Conservation (phyloP, 2,329 filamentous ascomycete species). For the Nemania sp. region DNA sequence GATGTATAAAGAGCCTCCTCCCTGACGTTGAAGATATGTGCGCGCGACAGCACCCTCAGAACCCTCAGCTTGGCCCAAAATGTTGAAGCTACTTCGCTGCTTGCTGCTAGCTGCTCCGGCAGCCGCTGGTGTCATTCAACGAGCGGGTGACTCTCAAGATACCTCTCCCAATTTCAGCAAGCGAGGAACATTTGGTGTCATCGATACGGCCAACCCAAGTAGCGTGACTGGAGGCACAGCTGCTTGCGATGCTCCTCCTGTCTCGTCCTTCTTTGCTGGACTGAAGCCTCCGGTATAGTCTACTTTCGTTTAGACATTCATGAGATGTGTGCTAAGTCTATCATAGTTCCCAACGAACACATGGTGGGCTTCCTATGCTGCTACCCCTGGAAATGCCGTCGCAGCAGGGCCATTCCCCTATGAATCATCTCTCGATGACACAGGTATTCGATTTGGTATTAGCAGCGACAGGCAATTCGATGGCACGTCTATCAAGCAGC, state of each 20-base stretch:
- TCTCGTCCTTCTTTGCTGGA: conserved; percentile 13
- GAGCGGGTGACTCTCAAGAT: neutral
- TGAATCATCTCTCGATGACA: conserved; percentile 1
- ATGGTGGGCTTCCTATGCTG: conserved; percentile 15
- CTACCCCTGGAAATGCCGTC: conserved; percentile 8
- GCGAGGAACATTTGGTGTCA: conserved; percentile 9
- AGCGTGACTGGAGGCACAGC: conserved; percentile 1
- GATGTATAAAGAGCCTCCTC: conserved; percentile 3
- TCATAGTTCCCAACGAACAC: conserved; percentile 15
- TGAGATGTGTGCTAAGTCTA: neutral
- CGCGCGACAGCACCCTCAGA: neutral
- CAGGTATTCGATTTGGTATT: conserved; percentile 8
- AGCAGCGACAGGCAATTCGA: conserved; percentile 9
- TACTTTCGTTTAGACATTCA: neutral
- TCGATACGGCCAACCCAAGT: conserved; percentile 3
- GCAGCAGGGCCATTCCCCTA: conserved; percentile 13
- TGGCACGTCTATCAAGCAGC: conserved; percentile 14
- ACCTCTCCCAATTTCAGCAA: neutral
- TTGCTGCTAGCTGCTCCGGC: conserved; percentile 7
- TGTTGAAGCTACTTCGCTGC: conserved; percentile 8
- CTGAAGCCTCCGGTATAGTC: conserved; percentile 7
- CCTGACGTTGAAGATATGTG: neutral
- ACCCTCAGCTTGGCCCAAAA: neutral
- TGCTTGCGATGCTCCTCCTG: conserved; percentile 7
- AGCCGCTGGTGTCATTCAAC: neutral